phyloP scores from a whole-genome alignment of 1,139 yeast species.

The Geotrichum reessii region DNA sequence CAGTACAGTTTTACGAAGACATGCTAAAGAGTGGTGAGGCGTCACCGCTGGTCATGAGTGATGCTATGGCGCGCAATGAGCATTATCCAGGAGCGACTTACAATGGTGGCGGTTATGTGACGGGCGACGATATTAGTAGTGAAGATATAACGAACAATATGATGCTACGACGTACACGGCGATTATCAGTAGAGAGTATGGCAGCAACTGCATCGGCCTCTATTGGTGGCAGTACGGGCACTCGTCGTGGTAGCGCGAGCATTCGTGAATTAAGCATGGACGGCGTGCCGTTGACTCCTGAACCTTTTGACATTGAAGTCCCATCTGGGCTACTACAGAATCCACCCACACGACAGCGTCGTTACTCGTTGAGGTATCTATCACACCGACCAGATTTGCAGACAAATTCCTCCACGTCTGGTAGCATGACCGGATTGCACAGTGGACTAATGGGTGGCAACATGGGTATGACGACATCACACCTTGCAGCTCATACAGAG shows the following conservation, averaged over 20 bases:
- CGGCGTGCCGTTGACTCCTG: conserved; percentile 8
- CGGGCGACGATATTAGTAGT: background rate
- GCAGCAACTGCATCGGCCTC: background rate
- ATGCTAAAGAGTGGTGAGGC: conserved; percentile 18
- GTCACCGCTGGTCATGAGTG: conserved; percentile 7
- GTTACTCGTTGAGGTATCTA: conserved; percentile 6
- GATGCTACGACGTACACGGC: background rate
- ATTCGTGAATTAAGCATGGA: conserved; percentile 15
- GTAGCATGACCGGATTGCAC: background rate
- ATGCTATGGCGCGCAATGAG: background rate
- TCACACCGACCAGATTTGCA: background rate
- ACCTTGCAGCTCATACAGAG: conserved; percentile 23
- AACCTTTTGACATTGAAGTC: background rate
- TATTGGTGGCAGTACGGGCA: background rate
- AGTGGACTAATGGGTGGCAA: background rate
- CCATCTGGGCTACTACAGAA: background rate
- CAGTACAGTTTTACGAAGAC: conserved; percentile 12
- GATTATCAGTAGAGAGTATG: background rate
- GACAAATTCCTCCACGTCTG: background rate
- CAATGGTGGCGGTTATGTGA: background rate
- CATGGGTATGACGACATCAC: background rate
- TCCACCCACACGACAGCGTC: background rate
- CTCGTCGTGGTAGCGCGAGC: background rate
- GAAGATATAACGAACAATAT: background rate
- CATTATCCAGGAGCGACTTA: background rate